Conservation (phyloP, 345 rosid species). For the Brassica rapa region DNA sequence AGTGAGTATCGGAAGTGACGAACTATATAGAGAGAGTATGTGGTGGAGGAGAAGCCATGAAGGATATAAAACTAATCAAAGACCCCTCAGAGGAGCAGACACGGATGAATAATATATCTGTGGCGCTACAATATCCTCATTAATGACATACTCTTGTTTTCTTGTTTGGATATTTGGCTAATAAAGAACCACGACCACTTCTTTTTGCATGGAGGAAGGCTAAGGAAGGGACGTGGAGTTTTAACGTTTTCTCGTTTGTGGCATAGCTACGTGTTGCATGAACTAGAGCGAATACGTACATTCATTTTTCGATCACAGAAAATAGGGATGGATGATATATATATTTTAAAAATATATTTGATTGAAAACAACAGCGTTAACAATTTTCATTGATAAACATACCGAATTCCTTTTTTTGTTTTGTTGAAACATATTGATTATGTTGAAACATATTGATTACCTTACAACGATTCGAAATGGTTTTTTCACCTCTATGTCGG, state of each 20-base stretch:
- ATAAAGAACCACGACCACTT: constrained; percentile 22
- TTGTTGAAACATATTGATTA: not conserved
- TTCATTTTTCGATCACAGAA: constrained; percentile 32
- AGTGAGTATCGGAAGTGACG: not conserved
- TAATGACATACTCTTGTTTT: constrained; percentile 28
- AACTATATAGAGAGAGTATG: constrained; percentile 48
- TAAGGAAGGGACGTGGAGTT: constrained; percentile 46
- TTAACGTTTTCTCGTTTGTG: constrained; percentile 43
- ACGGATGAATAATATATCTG: constrained; percentile 21
- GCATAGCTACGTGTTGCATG: constrained; percentile 38
- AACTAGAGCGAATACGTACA: constrained; percentile 17
- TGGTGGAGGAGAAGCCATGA: constrained; percentile 49
- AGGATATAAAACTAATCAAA: constrained; percentile 41
- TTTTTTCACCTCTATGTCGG: no score
- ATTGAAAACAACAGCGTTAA: not conserved
- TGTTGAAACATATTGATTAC: not conserved
- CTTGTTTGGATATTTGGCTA: constrained; percentile 29
- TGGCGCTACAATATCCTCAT: constrained; percentile 28
- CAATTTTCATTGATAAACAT: not conserved
- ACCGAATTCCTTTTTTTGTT: not conserved
- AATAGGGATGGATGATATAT: not conserved
- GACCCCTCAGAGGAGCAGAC: constrained; percentile 14
- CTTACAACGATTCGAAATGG: not conserved
- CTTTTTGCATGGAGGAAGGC: constrained; percentile 41
- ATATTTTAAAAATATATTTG: not conserved